Evolutionary conservation across 345 rosid species (phyloP).

Genomic region (Heritiera littoralis): DNA sequence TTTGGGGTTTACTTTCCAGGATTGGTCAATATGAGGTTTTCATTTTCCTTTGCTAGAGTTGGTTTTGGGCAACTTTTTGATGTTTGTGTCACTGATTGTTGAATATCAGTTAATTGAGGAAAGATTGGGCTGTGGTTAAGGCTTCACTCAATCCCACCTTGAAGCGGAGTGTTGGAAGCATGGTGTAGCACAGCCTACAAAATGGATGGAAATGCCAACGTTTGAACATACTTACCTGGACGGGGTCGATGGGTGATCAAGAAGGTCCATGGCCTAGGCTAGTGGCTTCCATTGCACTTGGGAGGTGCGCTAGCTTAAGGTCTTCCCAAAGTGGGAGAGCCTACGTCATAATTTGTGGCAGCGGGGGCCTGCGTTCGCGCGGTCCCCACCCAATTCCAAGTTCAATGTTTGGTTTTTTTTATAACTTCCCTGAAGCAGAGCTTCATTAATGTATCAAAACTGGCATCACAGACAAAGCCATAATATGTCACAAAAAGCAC

Average conservation of each 20-base stretch:
- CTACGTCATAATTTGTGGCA: conserved; percentile 55
- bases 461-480: too few species aligned
- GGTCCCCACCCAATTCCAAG: conserved; percentile 24
- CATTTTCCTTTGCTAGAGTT: too few species aligned
- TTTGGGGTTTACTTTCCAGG: too few species aligned
- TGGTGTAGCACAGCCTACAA: background rate
- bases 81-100: too few species aligned
- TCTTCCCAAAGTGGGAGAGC: conserved; percentile 42
- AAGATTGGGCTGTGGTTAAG: too few species aligned
- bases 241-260: background rate
- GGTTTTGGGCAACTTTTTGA: too few species aligned
- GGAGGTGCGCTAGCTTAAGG: background rate
- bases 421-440: too few species aligned
- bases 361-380: conserved; percentile 29
- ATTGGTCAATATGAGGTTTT: too few species aligned
- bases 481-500: too few species aligned
- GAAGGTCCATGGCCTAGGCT: background rate
- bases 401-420: too few species aligned
- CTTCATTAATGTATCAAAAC: too few species aligned
- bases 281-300: background rate
- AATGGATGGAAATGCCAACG: background rate
- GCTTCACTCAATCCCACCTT: background rate
- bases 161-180: background rate
- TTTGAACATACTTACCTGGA: background rate
- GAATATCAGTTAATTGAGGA: too few species aligned